Percentiles rank a stretch among this genome's conserved stretches.
Conservation (phyloP, 78 protist species). For the Cavenderia fasciculata region DNA sequence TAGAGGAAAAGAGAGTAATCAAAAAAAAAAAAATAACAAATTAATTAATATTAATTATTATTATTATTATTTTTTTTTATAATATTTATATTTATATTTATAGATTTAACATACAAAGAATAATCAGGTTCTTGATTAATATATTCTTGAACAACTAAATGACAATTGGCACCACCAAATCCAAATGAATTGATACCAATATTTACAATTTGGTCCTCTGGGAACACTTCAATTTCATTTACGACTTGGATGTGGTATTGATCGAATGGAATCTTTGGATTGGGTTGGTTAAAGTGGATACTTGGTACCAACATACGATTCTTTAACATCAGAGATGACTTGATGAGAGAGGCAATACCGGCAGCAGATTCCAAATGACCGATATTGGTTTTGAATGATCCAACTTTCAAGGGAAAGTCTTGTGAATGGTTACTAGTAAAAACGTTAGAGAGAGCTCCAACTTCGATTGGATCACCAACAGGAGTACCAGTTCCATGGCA, state of each 20-base stretch:
- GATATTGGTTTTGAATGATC: constrained; percentile 75
- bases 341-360: constrained; percentile 51
- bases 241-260: constrained; percentile 60
- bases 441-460: constrained; percentile 29
- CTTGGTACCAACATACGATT: constrained; percentile 40
- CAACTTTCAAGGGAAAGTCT: constrained; percentile 19
- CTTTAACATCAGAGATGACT: constrained; percentile 51
- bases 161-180: constrained; percentile 89
- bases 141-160: constrained; percentile 52
- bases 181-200: constrained; percentile 90
- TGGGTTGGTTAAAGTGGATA: constrained; percentile 52
- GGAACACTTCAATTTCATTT: constrained; percentile 22
- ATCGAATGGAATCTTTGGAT: constrained; percentile 62
- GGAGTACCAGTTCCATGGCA: constrained; percentile 93
- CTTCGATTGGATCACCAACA: constrained; percentile 85
- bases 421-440: background rate
- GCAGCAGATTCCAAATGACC: constrained; percentile 77
- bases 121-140: background rate
- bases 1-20: background rate
- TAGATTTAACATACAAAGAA: background rate
- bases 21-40: background rate
- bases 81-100: background rate
- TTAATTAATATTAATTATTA: background rate
- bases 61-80: background rate
- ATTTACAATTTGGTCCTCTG: background rate